Conservation (phyloP, 208 protist genomes). For the Acanthamoeba triangularis region DNA sequence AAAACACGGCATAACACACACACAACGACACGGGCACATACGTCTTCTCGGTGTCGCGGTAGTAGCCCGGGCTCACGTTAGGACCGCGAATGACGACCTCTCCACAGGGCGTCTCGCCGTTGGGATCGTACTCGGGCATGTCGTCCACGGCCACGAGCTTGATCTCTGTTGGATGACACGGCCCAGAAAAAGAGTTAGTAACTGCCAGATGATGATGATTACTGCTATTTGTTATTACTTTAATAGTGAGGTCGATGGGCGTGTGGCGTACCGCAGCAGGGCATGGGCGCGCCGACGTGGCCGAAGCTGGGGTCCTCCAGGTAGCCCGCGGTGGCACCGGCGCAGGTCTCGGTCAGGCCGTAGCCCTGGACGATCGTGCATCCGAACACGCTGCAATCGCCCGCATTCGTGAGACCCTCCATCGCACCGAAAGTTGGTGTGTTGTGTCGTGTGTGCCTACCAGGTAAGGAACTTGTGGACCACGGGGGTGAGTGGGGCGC, state of each 20-base stretch:
- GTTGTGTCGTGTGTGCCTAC: neutral
- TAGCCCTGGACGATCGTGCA: slow-evolving; percentile 91
- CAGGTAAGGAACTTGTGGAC: slow-evolving; percentile 90
- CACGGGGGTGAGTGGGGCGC: slow-evolving; percentile 90
- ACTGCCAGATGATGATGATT: too few species aligned
- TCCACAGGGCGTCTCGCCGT: slow-evolving; percentile 62
- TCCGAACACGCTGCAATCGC: slow-evolving; percentile 25
- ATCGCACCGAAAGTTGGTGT: neutral
- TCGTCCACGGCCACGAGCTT: slow-evolving; percentile 93
- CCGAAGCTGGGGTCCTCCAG: slow-evolving; percentile 25
- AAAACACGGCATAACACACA: too few species aligned
- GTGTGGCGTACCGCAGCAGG: neutral
- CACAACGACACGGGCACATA: neutral
- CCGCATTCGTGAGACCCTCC: neutral
- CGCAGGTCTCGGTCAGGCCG: slow-evolving; percentile 89
- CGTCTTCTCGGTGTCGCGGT: slow-evolving; percentile 89
- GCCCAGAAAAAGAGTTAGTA: too few species aligned
- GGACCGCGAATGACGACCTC: slow-evolving; percentile 91
- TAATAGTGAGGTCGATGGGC: neutral
- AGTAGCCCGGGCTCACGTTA: slow-evolving; percentile 91
- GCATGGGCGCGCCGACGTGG: slow-evolving; percentile 56
- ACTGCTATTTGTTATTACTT: too few species aligned
- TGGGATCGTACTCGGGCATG: slow-evolving; percentile 83
- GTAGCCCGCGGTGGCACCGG: slow-evolving; percentile 44
- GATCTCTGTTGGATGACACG: slow-evolving; percentile 87